These are phyloP conservation scores for Gentiana macrophylla DNA, from an alignment of 257 asterid species.

Conservation along the genomic window DNA sequence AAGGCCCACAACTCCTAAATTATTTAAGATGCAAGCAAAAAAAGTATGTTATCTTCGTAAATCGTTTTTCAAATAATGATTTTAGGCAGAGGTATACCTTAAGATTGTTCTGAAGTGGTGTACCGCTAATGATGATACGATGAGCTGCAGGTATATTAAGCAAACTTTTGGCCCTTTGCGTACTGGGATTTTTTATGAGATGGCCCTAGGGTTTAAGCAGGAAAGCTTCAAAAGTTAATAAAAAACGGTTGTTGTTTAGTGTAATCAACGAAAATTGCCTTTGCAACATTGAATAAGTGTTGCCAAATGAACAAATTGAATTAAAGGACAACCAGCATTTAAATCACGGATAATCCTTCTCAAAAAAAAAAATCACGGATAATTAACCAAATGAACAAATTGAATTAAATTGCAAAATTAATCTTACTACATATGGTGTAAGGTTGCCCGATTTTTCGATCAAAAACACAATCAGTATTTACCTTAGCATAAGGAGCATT, in stretches of 20 bases:
- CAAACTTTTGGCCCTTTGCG: slow-evolving; percentile 97
- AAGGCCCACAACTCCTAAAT: slow-evolving; percentile 91
- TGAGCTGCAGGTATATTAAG: slow-evolving; percentile 79
- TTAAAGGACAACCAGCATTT: too few species aligned
- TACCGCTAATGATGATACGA: slow-evolving; percentile 90
- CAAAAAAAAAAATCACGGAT: too few species aligned
- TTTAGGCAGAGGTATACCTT: slow-evolving; percentile 39
- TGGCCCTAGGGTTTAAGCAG: slow-evolving; percentile 53
- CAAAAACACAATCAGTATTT: too few species aligned
- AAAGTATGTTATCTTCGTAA: slow-evolving; percentile 5
- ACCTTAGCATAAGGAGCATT: too few species aligned
- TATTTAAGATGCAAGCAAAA: slow-evolving; percentile 1
- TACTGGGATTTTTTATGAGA: slow-evolving; percentile 91
- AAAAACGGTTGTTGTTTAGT: neutral
- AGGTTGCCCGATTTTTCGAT: too few species aligned
- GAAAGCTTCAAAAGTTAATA: slow-evolving; percentile 2
- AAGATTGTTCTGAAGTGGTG: slow-evolving; percentile 93
- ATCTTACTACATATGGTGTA: too few species aligned
- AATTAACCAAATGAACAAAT: too few species aligned
- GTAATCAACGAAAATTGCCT: too few species aligned
- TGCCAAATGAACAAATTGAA: too few species aligned
- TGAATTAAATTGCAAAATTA: too few species aligned
- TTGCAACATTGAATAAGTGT: too few species aligned
- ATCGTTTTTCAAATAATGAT: slow-evolving; percentile 3
- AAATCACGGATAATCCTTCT: too few species aligned